These are phyloP conservation scores for Podaxis sp. DNA, from an alignment of 768 basidiomycete species.

Conservation along the genomic window DNA sequence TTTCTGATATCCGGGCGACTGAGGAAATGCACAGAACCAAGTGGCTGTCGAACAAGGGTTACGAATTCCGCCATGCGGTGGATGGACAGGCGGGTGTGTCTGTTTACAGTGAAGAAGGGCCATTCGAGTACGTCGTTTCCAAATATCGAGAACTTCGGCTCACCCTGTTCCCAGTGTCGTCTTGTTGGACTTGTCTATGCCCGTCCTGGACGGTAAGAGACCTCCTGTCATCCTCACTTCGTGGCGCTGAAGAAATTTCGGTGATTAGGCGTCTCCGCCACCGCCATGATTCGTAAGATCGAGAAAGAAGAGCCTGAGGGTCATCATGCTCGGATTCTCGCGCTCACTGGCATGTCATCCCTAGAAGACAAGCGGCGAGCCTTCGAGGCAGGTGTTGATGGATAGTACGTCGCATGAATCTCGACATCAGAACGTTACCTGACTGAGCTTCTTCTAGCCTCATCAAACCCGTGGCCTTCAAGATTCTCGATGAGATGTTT, in stretches of 20 bases:
- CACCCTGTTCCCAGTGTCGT: conserved; percentile 57
- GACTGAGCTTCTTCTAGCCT: conserved; percentile 47
- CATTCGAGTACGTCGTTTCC: conserved; percentile 75
- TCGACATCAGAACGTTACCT: conserved; percentile 2
- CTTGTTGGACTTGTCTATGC: conserved; percentile 91
- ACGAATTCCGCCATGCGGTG: conserved; percentile 73
- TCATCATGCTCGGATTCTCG: conserved; percentile 63
- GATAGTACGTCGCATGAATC: conserved; percentile 70
- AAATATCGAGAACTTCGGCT: background rate
- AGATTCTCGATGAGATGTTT: conserved; percentile 84
- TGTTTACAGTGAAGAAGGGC: conserved; percentile 66
- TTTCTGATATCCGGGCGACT: background rate
- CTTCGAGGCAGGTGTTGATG: conserved; percentile 91
- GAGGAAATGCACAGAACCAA: conserved; percentile 37
- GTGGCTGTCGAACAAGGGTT: conserved; percentile 76
- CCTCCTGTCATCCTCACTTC: background rate
- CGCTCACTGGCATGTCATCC: conserved; percentile 92
- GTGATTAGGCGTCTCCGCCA: conserved; percentile 72
- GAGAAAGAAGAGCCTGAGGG: conserved; percentile 45
- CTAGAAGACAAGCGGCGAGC: conserved; percentile 89
- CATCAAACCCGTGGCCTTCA: conserved; percentile 96
- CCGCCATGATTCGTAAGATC: conserved; percentile 75
- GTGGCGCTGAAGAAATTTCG: background rate
- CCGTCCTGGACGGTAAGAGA: conserved; percentile 76
- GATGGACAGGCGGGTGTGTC: conserved; percentile 87